Evolutionary conservation across 2,329 filamentous ascomycete species (phyloP), one percentile per base, ranked within the genome.

Genomic region (Fusarium papillatum): DNA sequence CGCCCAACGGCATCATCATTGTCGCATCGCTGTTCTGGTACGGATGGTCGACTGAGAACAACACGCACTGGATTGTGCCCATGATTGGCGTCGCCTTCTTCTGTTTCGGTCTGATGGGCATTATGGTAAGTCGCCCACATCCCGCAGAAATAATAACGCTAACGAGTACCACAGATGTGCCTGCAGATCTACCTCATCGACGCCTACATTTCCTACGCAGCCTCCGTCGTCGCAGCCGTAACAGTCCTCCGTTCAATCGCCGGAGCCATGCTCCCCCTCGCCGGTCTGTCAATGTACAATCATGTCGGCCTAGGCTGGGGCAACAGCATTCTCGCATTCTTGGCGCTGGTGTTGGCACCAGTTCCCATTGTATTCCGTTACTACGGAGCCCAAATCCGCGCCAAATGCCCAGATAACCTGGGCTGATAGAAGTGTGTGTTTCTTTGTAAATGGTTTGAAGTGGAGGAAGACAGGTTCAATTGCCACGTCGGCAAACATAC

Each of bases 201-300:
- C n/a, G 72, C 79, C 5, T 83, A 81, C 66, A 75, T 80, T 31
- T 55, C 69, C 1, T 81, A 82, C 60, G 81, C 81, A 0, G 82
- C 82, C 14, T 82, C 81, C 4, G 82, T 79, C 1, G 76, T 81
- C 6, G 82, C 82, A 1, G 80, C 82, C 1, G 69, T 78, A 24
- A 82, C 81, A 0, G 79, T 83, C 6, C 70, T 83, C 1, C 76
- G 81, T 68, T 93, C 90, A 1, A 81, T 95, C 70, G 92, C 91
- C n/a, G 92, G 90, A 0, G 91, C 89, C 0, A 92, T 95, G 31
- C 87, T 93, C 13, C 91, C 91, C 0, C 82, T 93, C 2, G 91
- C 90, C 3, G 91, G 91, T 0, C 81, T 86, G 2, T 83, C 85
- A 16, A 79, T 83, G 79, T 83, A 83, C 60, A 77, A 82, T 22